Percentiles rank a stretch among this genome's conserved stretches.
Conservation (phyloP, 495 filamentous ascomycete genomes). For the Haplographium delicatum region DNA sequence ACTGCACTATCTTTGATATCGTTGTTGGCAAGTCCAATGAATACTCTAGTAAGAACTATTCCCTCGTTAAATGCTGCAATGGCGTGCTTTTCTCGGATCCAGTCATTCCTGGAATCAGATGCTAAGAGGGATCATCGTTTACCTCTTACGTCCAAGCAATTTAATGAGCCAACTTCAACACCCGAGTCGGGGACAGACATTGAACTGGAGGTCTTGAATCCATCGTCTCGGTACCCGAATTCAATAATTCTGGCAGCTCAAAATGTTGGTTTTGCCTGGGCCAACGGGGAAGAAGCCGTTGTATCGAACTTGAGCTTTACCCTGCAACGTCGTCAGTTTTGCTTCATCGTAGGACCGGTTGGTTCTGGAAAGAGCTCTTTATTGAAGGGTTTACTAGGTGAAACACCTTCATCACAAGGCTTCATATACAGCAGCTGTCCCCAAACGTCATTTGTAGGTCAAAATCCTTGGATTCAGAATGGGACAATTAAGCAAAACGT, state of each 20-base stretch:
- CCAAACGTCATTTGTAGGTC: conserved; percentile 35
- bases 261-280: conserved; percentile 18
- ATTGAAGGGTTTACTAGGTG: conserved; percentile 44
- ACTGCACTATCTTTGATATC: conserved; percentile 21
- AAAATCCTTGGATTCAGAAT: conserved; percentile 51
- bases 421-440: conserved; percentile 14
- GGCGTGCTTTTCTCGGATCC: conserved; percentile 36
- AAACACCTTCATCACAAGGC: conserved; percentile 33
- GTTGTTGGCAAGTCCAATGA: conserved; percentile 23
- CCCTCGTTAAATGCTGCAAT: conserved; percentile 26
- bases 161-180: neutral
- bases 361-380: conserved; percentile 48
- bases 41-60: conserved; percentile 19
- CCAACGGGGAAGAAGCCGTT: neutral
- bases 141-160: neutral
- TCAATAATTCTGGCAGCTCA: conserved; percentile 2
- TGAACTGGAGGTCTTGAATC: neutral
- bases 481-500: conserved; percentile 56
- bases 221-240: neutral
- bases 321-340: conserved; percentile 5
- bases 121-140: conserved; percentile 25
- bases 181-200: neutral
- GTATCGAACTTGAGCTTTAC: conserved; percentile 12
- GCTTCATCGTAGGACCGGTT: conserved; percentile 38
- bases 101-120: conserved; percentile 35